phyloP scores from a whole-genome alignment of 2,329 filamentous ascomycete species.

The Myriosclerotinia curreyana region DNA sequence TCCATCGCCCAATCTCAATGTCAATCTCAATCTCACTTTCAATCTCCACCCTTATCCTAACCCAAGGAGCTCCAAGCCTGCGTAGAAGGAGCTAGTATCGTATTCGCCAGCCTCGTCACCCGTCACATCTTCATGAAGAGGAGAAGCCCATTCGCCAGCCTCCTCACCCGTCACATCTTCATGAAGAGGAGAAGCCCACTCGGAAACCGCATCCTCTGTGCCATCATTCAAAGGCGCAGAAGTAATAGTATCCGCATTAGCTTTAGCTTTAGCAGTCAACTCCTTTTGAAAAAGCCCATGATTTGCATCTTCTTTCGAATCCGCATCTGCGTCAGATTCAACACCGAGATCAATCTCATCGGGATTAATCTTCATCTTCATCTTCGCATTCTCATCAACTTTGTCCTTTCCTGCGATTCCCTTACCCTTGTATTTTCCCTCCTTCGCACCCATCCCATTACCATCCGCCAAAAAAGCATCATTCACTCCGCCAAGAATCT shows the following conservation, averaged over 20 bases:
- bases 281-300: not conserved
- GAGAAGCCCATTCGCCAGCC: not conserved
- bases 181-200: not conserved
- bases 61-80: too few species aligned
- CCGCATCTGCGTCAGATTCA: not conserved
- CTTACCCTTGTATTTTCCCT: too few species aligned
- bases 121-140: not conserved
- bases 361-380: slow-evolving; percentile 3
- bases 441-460: too few species aligned
- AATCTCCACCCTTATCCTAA: too few species aligned
- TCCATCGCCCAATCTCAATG: too few species aligned
- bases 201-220: not conserved
- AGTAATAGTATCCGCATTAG: not conserved
- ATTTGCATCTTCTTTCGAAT: not conserved
- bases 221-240: not conserved
- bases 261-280: not conserved
- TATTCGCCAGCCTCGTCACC: not conserved
- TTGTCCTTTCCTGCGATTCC: not conserved
- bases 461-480: too few species aligned
- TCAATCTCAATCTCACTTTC: too few species aligned
- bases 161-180: not conserved
- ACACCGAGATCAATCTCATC: slow-evolving; percentile 14
- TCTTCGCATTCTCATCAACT: not conserved
- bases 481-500: too few species aligned
- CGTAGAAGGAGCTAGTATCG: too few species aligned